Base-by-base conservation (phyloP, 305 asterid species). In the Fraxinus sp. region DNA sequence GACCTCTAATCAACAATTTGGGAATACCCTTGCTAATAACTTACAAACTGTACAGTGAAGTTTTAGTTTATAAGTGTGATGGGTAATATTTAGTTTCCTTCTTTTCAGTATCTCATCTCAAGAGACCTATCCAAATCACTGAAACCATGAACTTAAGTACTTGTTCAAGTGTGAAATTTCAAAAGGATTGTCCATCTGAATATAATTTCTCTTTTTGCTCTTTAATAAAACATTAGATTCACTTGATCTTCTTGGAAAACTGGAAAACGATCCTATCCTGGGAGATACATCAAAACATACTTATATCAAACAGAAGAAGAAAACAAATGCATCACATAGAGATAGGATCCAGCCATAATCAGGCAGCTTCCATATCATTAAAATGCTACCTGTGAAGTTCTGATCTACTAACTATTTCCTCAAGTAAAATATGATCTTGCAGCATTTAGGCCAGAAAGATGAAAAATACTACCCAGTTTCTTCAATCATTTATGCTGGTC, bases 401-500 rank as follows among this genome's bases (percentile, higher is more conserved):
- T 28, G 74, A 68, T 68, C 74, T 28, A 26, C 20, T 11, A 68
- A 37, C 26, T 33, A 73, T 36, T 24, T 83, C 66, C 59, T 33
- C 18, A 11, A 73, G 33, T 37, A 32, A 73, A 72, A 37, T 24
- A 33, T 68, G 72, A 41, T 20, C 52, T 11, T 13, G 55, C 16
- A 70, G 41, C n/a, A 78, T 4, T 30, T 18, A 4, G 55, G 11
- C 75, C 71, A 35, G 62, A 37, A 77, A 18, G 14, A 49, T 28
- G 64, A 62, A 75, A 36, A 66, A 59, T 79, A 71, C 78, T 80
- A 26, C 35, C 20, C 20, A 70, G 75, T 36, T 35, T 24, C 52
- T 79, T 66, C 78, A 9, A 14, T 37, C 57, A 49, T 30, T 59
- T 70, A 78, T 74, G 81, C 41, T 16, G 74, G 74, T 24, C 70